Percentiles rank a stretch among this genome's conserved stretches.
phyloP scores from a whole-genome alignment of 192 early-diverging fungal species.

The Jimgerdemannia lactiflua region DNA sequence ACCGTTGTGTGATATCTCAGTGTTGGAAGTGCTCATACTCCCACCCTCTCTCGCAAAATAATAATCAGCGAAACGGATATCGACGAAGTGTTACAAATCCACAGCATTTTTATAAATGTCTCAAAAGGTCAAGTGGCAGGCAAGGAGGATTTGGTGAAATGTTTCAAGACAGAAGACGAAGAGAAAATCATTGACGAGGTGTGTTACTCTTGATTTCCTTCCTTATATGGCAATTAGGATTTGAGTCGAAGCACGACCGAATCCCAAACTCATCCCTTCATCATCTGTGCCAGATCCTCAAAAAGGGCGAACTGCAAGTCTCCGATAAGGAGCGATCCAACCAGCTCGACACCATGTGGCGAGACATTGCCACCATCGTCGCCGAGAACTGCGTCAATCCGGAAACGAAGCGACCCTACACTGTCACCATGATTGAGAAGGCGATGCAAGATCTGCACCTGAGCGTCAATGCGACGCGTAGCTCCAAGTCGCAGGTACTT shows the following conservation, averaged over 20 bases:
- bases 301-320: conserved; percentile 97
- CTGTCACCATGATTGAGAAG: conserved; percentile 98
- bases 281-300: conserved; percentile 63
- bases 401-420: conserved; percentile 90
- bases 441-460: conserved; percentile 93
- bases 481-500: conserved; percentile 84
- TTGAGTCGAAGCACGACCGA: too few species aligned
- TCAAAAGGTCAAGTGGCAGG: conserved; percentile 95
- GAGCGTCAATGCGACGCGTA: conserved; percentile 83
- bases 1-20: too few species aligned
- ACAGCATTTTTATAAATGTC: conserved; percentile 93
- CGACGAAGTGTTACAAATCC: conserved; percentile 94
- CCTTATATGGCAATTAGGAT: not conserved
- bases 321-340: conserved; percentile 93
- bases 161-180: conserved; percentile 84
- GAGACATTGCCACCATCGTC: conserved; percentile 95
- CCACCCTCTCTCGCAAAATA: not conserved
- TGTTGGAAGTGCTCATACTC: not conserved
- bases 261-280: not conserved
- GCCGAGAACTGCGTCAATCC: conserved; percentile 97
- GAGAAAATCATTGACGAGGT: conserved; percentile 78
- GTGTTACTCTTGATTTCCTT: not conserved
- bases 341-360: conserved; percentile 75
- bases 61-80: conserved; percentile 86
- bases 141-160: conserved; percentile 81